Evolutionary conservation across 257 asterid genomes (phyloP).

Genomic region (Paulownia fortunei): DNA sequence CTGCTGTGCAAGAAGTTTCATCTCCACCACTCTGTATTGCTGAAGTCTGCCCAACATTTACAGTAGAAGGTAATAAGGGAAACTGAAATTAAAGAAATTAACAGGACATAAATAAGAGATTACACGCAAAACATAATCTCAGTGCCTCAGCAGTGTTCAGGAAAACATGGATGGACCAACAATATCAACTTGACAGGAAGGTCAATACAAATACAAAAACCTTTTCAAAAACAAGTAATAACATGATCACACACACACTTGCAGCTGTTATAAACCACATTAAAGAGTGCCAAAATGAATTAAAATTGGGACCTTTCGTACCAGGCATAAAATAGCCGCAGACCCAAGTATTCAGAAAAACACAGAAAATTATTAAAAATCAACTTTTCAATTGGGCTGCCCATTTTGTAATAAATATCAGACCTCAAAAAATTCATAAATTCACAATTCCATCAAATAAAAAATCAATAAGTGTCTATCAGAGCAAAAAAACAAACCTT

Average conservation of each 20-base stretch:
- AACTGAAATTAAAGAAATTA: background rate
- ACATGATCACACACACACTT: background rate
- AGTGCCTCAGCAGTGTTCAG: background rate
- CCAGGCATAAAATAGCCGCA: background rate
- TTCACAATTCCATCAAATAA: background rate
- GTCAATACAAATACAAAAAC: background rate
- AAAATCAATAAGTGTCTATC: background rate
- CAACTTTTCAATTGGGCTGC: background rate
- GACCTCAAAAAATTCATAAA: background rate
- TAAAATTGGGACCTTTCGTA: background rate
- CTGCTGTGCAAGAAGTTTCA: conserved; percentile 72
- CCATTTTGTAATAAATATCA: background rate
- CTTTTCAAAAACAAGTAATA: background rate
- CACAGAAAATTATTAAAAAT: background rate
- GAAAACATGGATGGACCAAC: background rate
- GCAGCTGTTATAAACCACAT: background rate
- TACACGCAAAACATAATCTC: background rate
- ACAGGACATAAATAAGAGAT: conserved; percentile 1
- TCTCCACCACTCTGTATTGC: conserved; percentile 68
- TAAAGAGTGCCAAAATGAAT: background rate
- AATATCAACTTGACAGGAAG: conserved; percentile 15
- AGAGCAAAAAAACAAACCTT: background rate
- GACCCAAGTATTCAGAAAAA: background rate
- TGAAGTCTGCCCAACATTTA: conserved; percentile 55
- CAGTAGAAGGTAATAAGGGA: conserved; percentile 24